Conservation (phyloP, 2,329 filamentous ascomycete species). For the Sclerotinia spermophila region DNA sequence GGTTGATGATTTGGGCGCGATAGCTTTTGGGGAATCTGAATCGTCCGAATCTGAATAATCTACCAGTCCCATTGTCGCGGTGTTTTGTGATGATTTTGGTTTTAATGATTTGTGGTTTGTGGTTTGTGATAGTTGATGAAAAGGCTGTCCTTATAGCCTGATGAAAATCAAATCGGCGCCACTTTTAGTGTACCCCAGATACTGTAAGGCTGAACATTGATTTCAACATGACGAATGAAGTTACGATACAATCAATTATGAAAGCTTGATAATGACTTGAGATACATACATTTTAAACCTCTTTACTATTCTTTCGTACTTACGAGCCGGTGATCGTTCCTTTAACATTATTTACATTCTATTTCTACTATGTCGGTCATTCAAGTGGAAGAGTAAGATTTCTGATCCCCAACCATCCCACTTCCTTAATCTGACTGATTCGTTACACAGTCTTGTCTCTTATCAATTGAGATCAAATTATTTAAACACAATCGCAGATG, state of each 20-base stretch:
- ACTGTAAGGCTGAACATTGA: conserved; percentile 15
- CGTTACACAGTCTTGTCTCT: conserved; percentile 63
- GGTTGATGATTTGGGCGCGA: conserved; percentile 36
- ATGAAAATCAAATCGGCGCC: not conserved
- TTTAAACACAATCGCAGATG: conserved; percentile 75
- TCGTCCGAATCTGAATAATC: conserved; percentile 66
- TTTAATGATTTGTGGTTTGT: not conserved
- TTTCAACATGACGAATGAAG: not conserved
- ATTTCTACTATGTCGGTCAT: conserved; percentile 37
- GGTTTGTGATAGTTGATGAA: not conserved
- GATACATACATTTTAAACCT: not conserved
- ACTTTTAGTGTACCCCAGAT: conserved; percentile 10
- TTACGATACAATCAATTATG: too few species aligned
- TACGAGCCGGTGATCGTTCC: conserved; percentile 4
- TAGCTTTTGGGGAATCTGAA: conserved; percentile 50
- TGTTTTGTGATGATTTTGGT: conserved; percentile 7
- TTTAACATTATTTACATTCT: not conserved
- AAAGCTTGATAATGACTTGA: conserved; percentile 4
- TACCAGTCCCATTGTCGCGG: conserved; percentile 56
- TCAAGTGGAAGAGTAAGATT: conserved; percentile 39
- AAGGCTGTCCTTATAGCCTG: conserved; percentile 7
- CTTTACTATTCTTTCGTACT: not conserved
- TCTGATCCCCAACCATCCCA: not conserved
- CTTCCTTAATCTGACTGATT: conserved; percentile 5
- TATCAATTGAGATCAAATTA: conserved; percentile 81